Conservation (phyloP, 2,329 filamentous ascomycete species). For the Ophiostoma angusticollis region DNA sequence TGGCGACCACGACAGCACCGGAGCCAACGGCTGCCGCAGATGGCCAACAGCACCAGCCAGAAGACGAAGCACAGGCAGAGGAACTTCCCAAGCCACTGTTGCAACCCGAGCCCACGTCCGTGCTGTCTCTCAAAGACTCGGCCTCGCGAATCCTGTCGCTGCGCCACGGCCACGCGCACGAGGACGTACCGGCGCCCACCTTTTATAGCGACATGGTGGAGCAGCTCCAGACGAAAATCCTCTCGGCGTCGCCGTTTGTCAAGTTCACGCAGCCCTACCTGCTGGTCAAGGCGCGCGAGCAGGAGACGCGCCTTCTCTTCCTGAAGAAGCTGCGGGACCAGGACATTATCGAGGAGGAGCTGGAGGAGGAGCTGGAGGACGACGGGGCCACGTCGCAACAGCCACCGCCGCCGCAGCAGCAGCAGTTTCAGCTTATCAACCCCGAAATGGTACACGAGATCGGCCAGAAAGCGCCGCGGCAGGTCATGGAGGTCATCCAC, state of each 20-base stretch:
- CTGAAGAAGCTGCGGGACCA: constrained; percentile 75
- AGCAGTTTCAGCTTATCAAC: constrained; percentile 79
- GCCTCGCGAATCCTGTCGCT: constrained; percentile 33
- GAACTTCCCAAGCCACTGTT: constrained; percentile 4
- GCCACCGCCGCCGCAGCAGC: no score
- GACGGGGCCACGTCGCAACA: constrained; percentile 48
- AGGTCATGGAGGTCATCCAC: constrained; percentile 85
- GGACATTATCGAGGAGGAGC: constrained; percentile 43
- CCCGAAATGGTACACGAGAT: constrained; percentile 90
- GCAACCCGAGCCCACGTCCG: constrained; percentile 1
- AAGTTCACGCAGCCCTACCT: constrained; percentile 91
- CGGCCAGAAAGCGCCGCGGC: constrained; percentile 64
- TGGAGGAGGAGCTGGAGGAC: constrained; percentile 39
- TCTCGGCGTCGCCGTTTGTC: constrained; percentile 93
- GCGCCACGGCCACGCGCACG: constrained; percentile 53
- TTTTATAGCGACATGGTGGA: constrained; percentile 94
- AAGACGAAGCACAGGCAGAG: constrained; percentile 7
- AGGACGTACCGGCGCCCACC: constrained; percentile 73
- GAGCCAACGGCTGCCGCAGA: neutral
- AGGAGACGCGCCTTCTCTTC: constrained; percentile 73
- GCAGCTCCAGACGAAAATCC: constrained; percentile 81
- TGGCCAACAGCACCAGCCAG: no score
- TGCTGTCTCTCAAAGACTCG: constrained; percentile 27
- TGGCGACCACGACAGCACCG: neutral
- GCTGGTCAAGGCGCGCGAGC: constrained; percentile 79